Conservation (phyloP, 257 asterid species). For the Solanum acaule region DNA sequence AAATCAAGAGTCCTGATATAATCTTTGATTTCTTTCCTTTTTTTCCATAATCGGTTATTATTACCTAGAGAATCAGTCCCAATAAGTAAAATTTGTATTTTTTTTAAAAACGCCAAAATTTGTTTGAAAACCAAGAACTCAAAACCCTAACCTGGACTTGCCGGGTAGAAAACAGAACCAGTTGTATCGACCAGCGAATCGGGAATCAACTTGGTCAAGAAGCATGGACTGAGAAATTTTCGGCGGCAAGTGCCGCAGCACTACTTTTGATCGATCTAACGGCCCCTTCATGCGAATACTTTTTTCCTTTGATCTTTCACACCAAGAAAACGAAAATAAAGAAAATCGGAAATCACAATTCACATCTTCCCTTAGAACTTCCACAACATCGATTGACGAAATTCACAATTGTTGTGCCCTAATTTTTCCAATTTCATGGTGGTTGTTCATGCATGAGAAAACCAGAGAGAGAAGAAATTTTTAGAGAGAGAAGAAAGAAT, state of each 20-base stretch:
- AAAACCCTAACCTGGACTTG: slow-evolving; percentile 55
- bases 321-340: slow-evolving; percentile 10
- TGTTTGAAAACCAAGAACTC: background rate
- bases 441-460: slow-evolving; percentile 43
- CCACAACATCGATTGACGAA: slow-evolving; percentile 4
- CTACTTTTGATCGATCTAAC: slow-evolving; percentile 92
- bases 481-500: slow-evolving; percentile 19
- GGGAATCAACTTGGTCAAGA: slow-evolving; percentile 72
- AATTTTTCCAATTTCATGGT: slow-evolving; percentile 25
- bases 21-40: background rate
- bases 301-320: slow-evolving; percentile 33
- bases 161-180: slow-evolving; percentile 78
- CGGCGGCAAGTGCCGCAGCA: slow-evolving; percentile 99
- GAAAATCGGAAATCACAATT: slow-evolving; percentile 41
- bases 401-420: slow-evolving; percentile 24
- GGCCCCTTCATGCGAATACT: slow-evolving; percentile 71
- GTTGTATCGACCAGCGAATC: slow-evolving; percentile 75
- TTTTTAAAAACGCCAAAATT: no score
- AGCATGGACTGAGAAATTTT: slow-evolving; percentile 86
- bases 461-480: slow-evolving; percentile 16
- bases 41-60: background rate
- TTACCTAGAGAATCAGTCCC: background rate
- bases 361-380: slow-evolving; percentile 29
- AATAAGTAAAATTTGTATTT: background rate
- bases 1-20: background rate